Evolutionary conservation across 768 basidiomycete species (phyloP).

Genomic region (Mycena maculata): DNA sequence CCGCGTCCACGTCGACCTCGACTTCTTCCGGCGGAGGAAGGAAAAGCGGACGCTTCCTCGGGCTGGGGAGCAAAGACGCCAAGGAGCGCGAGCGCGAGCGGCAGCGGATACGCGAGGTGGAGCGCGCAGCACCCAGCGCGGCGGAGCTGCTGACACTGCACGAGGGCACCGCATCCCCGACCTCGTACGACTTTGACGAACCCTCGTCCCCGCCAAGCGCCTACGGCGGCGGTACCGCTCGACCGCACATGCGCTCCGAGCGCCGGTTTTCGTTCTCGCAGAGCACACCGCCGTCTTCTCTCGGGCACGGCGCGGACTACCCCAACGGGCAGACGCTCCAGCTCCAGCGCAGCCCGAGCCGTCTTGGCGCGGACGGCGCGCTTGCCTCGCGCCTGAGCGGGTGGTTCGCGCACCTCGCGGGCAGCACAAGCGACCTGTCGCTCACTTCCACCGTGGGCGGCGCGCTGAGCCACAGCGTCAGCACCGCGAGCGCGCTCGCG

Average conservation of each 20-base stretch:
- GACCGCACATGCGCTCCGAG: conserved; percentile 10
- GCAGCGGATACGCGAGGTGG: conserved; percentile 22
- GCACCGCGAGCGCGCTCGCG: too few relatives aligned
- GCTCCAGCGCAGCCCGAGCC: too few relatives aligned
- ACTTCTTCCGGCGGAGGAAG: neutral
- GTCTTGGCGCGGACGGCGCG: too few relatives aligned
- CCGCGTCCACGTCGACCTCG: neutral
- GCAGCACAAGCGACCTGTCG: too few relatives aligned
- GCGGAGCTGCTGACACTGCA: conserved; percentile 11
- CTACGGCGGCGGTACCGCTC: conserved; percentile 8
- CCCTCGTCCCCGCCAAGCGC: conserved; percentile 35
- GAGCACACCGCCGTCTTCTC: neutral
- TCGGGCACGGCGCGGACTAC: too few relatives aligned
- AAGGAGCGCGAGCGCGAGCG: conserved; percentile 17
- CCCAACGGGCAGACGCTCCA: too few relatives aligned
- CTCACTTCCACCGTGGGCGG: too few relatives aligned
- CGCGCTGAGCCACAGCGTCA: too few relatives aligned
- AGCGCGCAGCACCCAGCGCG: neutral
- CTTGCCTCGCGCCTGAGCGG: too few relatives aligned
- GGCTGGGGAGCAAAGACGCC: neutral
- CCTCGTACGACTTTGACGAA: conserved; percentile 4
- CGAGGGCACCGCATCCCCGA: neutral
- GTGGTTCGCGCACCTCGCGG: too few relatives aligned
- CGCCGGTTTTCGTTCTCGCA: conserved; percentile 1
- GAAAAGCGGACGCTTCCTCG: conserved; percentile 11